Base-by-base conservation (phyloP, 2,329 filamentous ascomycete species). In the Coniochaeta prunicola region DNA sequence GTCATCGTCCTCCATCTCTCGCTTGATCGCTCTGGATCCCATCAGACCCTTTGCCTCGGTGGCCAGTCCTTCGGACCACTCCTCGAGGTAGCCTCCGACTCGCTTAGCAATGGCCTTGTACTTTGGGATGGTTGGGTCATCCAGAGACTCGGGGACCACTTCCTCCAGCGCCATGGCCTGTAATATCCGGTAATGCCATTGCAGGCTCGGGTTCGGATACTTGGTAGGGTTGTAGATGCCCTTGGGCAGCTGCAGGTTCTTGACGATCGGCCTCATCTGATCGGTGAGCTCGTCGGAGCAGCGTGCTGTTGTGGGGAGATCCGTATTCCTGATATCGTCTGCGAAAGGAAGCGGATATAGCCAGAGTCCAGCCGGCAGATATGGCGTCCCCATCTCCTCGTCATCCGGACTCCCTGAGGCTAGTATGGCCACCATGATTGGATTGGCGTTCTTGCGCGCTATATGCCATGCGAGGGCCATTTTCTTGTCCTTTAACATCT, bases 121-220 rank as follows among this genome's bases (percentile, higher is more conserved):
- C 66, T 89, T 91, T 1, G 94, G 94, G 15, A 90, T 70, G 0
- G 94, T 97, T 63, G 89, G 87, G 69, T 99, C 94, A 15, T 84
- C 79, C 1, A 74, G 74, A 56, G 87, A 82, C 21, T 89, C 87
- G 0, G 92, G 92, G 1, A 96, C 76, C 64, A 97, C 92, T 70
- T 99, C 94, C 36, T 96, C 92, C 0, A 99, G 79, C 0, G 94
- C 94, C 59, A 97, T 81, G 7, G 90, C 89, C 73, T 99, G 94
- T 0, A 99, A 77, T 53, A 99, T 96, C 62, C 86, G 88, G 77
- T 97, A 99, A 75, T 97, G 94, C 92, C 93, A 99, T 74, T 99
- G 94, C 26, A 99, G 79, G 9, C 90, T 83, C 10, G 92, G 92
- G 62, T 99, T 99, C 0, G 94, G 91, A 67, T 97, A 97, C 68